Conservation (phyloP, 2,329 filamentous ascomycete species). For the Meredithiella fracta region DNA sequence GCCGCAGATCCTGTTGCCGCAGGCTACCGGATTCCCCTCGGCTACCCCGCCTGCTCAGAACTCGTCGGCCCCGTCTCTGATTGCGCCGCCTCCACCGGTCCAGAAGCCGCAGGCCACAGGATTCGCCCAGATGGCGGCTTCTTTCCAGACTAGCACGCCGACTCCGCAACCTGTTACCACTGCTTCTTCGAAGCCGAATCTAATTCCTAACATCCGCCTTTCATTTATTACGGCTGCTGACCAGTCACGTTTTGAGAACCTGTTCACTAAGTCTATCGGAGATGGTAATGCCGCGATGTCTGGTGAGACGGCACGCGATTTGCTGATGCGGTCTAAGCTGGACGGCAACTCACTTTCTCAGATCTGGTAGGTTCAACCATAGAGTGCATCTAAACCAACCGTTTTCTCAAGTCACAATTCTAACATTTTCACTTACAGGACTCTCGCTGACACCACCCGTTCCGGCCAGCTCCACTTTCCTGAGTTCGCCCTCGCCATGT, state of each 20-base stretch:
- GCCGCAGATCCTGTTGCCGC: constrained; percentile 26
- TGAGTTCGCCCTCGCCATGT: constrained; percentile 96
- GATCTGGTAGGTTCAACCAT: constrained; percentile 52
- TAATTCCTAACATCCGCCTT: constrained; percentile 83
- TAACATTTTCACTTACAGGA: constrained; percentile 35
- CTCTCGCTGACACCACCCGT: constrained; percentile 85
- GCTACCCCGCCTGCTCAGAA: constrained; percentile 35
- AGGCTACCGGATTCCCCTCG: constrained; percentile 29
- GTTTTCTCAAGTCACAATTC: constrained; percentile 7
- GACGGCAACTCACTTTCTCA: constrained; percentile 76
- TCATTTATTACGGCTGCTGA: constrained; percentile 93
- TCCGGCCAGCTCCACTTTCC: constrained; percentile 93
- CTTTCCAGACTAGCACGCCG: constrained; percentile 49
- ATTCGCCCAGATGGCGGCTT: constrained; percentile 50
- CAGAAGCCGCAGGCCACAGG: constrained; percentile 51
- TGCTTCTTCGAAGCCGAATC: constrained; percentile 40
- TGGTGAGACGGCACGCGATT: constrained; percentile 79
- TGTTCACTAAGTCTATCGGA: constrained; percentile 90
- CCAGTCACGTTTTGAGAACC: constrained; percentile 89
- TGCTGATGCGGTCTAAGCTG: constrained; percentile 75
- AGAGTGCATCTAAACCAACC: constrained; percentile 13
- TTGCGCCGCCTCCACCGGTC: constrained; percentile 37
- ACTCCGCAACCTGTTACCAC: constrained; percentile 31
- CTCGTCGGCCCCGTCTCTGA: constrained; percentile 22
- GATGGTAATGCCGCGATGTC: constrained; percentile 72